These are phyloP conservation scores for Cordyceps cicadae DNA, from an alignment of 2,329 filamentous ascomycete genomes.

Conservation along the genomic window DNA sequence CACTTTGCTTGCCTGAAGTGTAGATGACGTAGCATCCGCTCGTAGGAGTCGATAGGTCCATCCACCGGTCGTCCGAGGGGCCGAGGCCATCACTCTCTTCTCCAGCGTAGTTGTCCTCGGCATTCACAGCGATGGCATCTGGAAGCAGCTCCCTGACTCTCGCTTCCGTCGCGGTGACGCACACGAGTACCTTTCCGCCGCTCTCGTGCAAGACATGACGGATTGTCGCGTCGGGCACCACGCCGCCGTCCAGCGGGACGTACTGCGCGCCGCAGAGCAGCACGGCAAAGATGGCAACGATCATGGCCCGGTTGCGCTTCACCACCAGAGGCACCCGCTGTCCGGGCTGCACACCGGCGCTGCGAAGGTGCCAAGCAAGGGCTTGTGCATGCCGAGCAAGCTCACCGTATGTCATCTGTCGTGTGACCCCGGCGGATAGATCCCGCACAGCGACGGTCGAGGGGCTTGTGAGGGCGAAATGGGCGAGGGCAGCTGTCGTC, in stretches of 20 bases:
- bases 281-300: constrained; percentile 48
- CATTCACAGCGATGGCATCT: constrained; percentile 18
- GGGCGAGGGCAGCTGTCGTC: constrained; percentile 30
- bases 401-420: constrained; percentile 35
- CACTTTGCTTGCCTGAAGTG: constrained; percentile 37
- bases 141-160: constrained; percentile 24
- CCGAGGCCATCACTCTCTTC: background rate
- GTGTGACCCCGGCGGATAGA: constrained; percentile 21
- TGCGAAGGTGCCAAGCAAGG: constrained; percentile 31
- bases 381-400: constrained; percentile 34
- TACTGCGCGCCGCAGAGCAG: constrained; percentile 52
- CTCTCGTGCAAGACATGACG: constrained; percentile 41
- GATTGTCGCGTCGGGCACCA: constrained; percentile 40
- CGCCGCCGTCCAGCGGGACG: constrained; percentile 49
- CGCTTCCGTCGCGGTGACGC: constrained; percentile 31
- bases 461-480: constrained; percentile 29
- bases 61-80: background rate
- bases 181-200: constrained; percentile 36
- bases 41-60: constrained; percentile 28
- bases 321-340: constrained; percentile 48
- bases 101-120: constrained; percentile 19
- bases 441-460: constrained; percentile 31
- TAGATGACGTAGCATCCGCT: constrained; percentile 42
- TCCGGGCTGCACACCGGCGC: constrained; percentile 31
- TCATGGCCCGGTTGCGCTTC: constrained; percentile 47